Percentiles rank a stretch among this genome's conserved stretches.
phyloP scores from a whole-genome alignment of 73 alveolate genomes.

The Uronychia setigera region DNA sequence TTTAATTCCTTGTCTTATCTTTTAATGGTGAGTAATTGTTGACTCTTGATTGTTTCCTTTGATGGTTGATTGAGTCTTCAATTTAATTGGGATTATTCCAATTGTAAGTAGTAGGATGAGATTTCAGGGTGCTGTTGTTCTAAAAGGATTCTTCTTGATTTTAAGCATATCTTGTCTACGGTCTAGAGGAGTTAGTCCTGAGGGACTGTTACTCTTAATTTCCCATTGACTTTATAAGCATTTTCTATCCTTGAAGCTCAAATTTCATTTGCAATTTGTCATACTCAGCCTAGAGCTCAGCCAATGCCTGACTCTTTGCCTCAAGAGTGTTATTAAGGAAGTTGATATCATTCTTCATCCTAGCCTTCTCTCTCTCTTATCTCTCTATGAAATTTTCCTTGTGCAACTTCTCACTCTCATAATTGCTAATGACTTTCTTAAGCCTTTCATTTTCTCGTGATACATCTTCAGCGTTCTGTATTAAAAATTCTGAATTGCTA shows the following conservation, averaged over 20 bases:
- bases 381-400: background rate
- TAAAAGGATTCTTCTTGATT: background rate
- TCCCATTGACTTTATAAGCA: background rate
- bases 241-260: background rate
- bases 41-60: background rate
- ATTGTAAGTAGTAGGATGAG: too few relatives aligned
- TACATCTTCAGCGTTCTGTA: background rate
- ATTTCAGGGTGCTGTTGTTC: background rate
- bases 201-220: background rate
- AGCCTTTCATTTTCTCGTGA: background rate
- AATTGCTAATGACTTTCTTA: background rate
- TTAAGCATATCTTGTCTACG: background rate
- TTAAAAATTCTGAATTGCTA: background rate
- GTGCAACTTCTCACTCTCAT: background rate
- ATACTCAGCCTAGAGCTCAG: background rate
- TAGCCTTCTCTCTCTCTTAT: background rate
- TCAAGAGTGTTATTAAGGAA: background rate
- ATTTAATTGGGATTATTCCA: background rate
- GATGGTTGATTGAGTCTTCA: background rate
- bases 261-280: background rate
- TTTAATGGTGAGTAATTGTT: too few relatives aligned
- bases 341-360: background rate
- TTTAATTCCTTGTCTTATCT: background rate
- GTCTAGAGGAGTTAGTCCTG: background rate
- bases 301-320: background rate